These are phyloP conservation scores for Clarireedia paspali DNA, from an alignment of 2,329 filamentous ascomycete genomes.

Conservation along the genomic window DNA sequence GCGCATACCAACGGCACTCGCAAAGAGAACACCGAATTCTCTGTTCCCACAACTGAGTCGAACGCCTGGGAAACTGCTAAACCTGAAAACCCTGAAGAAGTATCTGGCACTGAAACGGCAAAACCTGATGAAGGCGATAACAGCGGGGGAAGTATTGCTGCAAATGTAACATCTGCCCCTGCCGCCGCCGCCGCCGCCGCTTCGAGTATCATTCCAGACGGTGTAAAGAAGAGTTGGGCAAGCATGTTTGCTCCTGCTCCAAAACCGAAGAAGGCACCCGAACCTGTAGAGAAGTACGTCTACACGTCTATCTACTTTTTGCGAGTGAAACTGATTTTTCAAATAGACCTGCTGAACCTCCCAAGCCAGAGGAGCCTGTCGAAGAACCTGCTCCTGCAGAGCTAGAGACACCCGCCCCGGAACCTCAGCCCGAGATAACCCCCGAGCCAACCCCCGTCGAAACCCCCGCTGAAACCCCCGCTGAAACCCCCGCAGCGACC, in stretches of 20 bases:
- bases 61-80: slow-evolving; percentile 49
- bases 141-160: slow-evolving; percentile 29
- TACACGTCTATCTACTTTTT: slow-evolving; percentile 7
- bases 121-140: slow-evolving; percentile 30
- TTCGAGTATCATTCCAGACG: slow-evolving; percentile 32
- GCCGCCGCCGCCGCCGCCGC: slow-evolving; percentile 32
- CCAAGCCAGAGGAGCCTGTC: slow-evolving; percentile 38
- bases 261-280: slow-evolving; percentile 42
- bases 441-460: slow-evolving; percentile 28
- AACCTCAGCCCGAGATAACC: slow-evolving; percentile 35
- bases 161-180: slow-evolving; percentile 29
- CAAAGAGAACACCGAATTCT: slow-evolving; percentile 49
- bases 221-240: slow-evolving; percentile 59
- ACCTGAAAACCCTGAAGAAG: slow-evolving; percentile 22
- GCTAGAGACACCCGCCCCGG: slow-evolving; percentile 28
- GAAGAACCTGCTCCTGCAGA: slow-evolving; percentile 33
- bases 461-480: slow-evolving; percentile 28
- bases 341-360: slow-evolving; percentile 22
- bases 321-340: slow-evolving; percentile 14
- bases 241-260: slow-evolving; percentile 62
- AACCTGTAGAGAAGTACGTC: slow-evolving; percentile 28
- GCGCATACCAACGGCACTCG: slow-evolving; percentile 55
- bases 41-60: slow-evolving; percentile 65
- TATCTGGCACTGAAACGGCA: slow-evolving; percentile 20
- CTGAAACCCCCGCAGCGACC: slow-evolving; percentile 20